Conservation (phyloP, 164 flowering plant species). For the Protea cynaroides region DNA sequence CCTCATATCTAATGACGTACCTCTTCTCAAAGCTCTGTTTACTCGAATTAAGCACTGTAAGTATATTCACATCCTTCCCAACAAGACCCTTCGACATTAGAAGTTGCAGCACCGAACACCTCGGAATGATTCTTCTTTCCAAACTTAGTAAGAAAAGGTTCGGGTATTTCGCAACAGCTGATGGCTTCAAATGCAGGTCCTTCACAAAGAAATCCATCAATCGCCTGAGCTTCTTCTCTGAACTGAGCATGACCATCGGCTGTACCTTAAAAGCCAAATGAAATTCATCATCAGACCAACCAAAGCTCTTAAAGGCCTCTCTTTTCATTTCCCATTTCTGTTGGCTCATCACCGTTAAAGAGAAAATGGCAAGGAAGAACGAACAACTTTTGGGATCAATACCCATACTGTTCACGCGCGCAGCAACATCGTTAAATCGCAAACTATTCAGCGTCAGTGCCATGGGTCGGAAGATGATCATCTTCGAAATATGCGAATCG, state of each 20-base stretch:
- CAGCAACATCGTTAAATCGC: neutral
- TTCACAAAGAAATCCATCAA: slow-evolving; percentile 4
- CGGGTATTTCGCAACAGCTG: slow-evolving; percentile 6
- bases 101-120: neutral
- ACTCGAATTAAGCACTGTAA: neutral
- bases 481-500: neutral
- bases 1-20: neutral
- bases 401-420: neutral
- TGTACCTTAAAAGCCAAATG: neutral
- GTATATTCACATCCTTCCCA: neutral
- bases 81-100: neutral
- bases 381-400: slow-evolving; percentile 1
- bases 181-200: slow-evolving; percentile 6
- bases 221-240: slow-evolving; percentile 7
- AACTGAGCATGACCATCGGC: slow-evolving; percentile 4
- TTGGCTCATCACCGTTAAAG: neutral
- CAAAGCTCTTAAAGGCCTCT: slow-evolving; percentile 12
- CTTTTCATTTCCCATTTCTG: neutral
- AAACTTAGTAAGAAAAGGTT: neutral
- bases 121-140: neutral
- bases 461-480: neutral
- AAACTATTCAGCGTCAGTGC: neutral
- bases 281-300: slow-evolving; percentile 10
- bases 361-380: neutral
- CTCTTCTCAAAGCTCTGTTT: neutral